Percentiles rank a stretch among this genome's conserved stretches.
Evolutionary conservation across 441 rosid species (phyloP).

Genomic region (Pelargonium fulgidum): DNA sequence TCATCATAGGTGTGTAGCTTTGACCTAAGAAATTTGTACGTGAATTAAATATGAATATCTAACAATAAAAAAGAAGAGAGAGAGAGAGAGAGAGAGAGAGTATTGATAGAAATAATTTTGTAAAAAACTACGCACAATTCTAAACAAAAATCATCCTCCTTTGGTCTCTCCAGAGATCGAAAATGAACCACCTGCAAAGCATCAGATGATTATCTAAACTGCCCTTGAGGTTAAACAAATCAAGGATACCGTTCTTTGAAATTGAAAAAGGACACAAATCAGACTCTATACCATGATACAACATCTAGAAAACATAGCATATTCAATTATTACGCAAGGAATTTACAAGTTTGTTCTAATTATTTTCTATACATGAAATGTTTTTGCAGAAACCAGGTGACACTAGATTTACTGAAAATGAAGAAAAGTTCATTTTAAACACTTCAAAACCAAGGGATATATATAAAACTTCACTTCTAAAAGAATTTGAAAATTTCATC

Average conservation of each 20-base stretch:
- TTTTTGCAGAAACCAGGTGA: too few species aligned
- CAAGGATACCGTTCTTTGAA: neutral
- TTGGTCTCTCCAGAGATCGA: conserved; percentile 75
- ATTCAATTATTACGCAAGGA: neutral
- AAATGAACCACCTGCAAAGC: conserved; percentile 66
- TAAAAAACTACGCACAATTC: conserved; percentile 55
- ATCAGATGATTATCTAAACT: conserved; percentile 20
- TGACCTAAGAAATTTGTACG: conserved; percentile 50
- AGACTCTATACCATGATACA: neutral
- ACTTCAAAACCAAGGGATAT: too few species aligned
- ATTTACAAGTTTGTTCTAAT: neutral
- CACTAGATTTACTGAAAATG: too few species aligned
- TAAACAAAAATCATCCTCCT: conserved; percentile 78
- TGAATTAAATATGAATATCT: conserved; percentile 17
- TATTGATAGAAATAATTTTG: neutral
- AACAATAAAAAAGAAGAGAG: conserved; percentile 6
- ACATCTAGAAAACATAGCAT: neutral
- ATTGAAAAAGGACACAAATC: neutral
- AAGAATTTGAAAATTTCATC: too few species aligned
- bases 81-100: too few species aligned
- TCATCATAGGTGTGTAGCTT: conserved; percentile 78
- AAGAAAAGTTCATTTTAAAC: too few species aligned
- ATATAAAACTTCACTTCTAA: too few species aligned
- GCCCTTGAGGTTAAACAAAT: conserved; percentile 14
- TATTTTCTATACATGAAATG: too few species aligned